A percentile compares a stretch with the other conserved stretches of the same genome.
Conservation (phyloP, 257 asterid species). For the Anisodus tanguticus region DNA sequence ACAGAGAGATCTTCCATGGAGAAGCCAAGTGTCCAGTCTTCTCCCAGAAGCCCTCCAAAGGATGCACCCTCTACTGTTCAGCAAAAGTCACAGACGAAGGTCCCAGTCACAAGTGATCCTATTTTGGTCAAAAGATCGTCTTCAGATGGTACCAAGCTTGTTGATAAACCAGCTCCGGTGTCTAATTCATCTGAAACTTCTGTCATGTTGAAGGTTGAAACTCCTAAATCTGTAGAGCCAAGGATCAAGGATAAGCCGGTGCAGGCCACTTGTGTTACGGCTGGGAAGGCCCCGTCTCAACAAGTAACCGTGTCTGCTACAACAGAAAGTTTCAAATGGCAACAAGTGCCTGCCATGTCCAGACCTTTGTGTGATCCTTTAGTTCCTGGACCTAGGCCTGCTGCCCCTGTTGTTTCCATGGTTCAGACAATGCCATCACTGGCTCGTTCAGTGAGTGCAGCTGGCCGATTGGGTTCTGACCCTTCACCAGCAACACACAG, state of each 20-base stretch:
- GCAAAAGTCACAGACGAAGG: slow-evolving; percentile 43
- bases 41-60: slow-evolving; percentile 61
- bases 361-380: slow-evolving; percentile 88
- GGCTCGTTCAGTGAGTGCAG: slow-evolving; percentile 80
- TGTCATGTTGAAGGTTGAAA: slow-evolving; percentile 42
- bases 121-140: slow-evolving; percentile 45
- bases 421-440: slow-evolving; percentile 62
- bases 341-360: slow-evolving; percentile 54
- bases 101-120: slow-evolving; percentile 41
- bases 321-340: slow-evolving; percentile 51
- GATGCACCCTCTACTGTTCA: slow-evolving; percentile 37
- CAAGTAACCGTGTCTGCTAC: slow-evolving; percentile 57
- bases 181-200: slow-evolving; percentile 26
- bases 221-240: slow-evolving; percentile 44
- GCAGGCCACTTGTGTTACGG: slow-evolving; percentile 36
- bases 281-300: slow-evolving; percentile 44
- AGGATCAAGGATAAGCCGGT: slow-evolving; percentile 48
- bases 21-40: slow-evolving; percentile 41
- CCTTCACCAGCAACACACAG: slow-evolving; percentile 56
- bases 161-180: slow-evolving; percentile 38
- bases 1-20: slow-evolving; percentile 44
- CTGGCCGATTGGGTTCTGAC: slow-evolving; percentile 82
- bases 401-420: slow-evolving; percentile 56
- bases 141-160: slow-evolving; percentile 54
- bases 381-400: slow-evolving; percentile 59